Evolutionary conservation across 2,329 filamentous ascomycete genomes (phyloP).

Genomic region (Clarireedia sp.): DNA sequence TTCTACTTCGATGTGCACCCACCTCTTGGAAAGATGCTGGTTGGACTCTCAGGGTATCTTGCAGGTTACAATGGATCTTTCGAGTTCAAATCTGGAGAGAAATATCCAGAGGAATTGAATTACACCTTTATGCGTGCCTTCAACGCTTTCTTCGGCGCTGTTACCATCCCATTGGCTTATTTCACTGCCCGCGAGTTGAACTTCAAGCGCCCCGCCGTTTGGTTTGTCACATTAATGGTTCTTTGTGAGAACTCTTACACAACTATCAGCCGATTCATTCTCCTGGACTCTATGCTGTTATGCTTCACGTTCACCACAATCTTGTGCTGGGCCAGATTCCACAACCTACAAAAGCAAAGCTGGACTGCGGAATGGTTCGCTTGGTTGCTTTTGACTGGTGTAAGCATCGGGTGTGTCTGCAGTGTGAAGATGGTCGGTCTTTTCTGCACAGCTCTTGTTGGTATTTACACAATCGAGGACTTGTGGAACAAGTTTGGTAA

Average conservation of each 20-base stretch:
- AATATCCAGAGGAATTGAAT: conserved; percentile 86
- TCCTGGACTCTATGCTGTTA: conserved; percentile 96
- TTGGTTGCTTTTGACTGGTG: conserved; percentile 87
- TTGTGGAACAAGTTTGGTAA: conserved; percentile 98
- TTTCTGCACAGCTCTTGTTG: conserved; percentile 90
- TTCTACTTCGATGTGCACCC: conserved; percentile 98
- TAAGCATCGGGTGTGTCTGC: conserved; percentile 96
- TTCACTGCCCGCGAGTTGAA: conserved; percentile 88
- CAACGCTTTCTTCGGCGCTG: conserved; percentile 88
- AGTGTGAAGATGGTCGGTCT: conserved; percentile 98
- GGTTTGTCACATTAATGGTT: conserved; percentile 94
- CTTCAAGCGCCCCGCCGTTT: conserved; percentile 78
- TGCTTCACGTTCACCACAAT: conserved; percentile 98
- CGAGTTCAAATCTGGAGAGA: conserved; percentile 98
- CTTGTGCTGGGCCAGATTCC: conserved; percentile 95
- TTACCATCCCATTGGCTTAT: conserved; percentile 90
- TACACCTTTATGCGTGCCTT: conserved; percentile 99
- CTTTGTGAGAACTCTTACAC: conserved; percentile 99
- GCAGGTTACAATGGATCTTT: conserved; percentile 98
- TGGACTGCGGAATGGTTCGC: conserved; percentile 90
- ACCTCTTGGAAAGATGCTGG: conserved; percentile 95
- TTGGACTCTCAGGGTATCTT: conserved; percentile 90
- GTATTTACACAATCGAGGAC: conserved; percentile 91
- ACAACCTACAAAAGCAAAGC: conserved; percentile 74
- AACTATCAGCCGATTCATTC: conserved; percentile 95